Percentiles rank a stretch among this genome's conserved stretches.
Evolutionary conservation across 306 rosid genomes (phyloP).

Genomic region (Cucumis melo): DNA sequence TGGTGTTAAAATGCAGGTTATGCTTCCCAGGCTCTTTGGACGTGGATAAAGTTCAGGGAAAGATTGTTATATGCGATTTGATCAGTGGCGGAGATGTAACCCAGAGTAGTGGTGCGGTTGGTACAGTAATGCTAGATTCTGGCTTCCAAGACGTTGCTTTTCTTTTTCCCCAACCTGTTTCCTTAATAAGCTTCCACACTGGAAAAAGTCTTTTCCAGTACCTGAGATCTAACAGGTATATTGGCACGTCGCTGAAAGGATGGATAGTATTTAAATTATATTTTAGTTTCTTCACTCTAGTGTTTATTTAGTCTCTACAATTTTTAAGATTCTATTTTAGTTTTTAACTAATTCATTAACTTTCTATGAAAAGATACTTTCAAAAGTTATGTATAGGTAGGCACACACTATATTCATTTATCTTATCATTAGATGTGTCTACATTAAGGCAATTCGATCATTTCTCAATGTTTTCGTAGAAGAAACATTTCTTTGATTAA

Average conservation of each 20-base stretch:
- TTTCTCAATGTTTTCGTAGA: too few species aligned
- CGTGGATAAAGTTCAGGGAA: background rate
- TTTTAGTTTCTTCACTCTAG: too few species aligned
- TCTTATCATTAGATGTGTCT: background rate
- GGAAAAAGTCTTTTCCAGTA: background rate
- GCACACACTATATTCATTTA: background rate
- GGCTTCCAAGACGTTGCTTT: background rate
- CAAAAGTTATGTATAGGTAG: background rate
- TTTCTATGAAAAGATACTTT: background rate
- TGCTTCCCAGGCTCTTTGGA: constrained; percentile 2
- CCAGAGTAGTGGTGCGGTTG: background rate
- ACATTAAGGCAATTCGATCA: too few species aligned
- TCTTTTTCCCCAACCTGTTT: constrained; percentile 9
- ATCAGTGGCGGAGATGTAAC: background rate
- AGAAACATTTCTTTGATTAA: too few species aligned
- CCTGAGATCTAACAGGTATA: constrained; percentile 10
- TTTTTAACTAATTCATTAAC: background rate
- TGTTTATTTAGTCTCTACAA: too few species aligned
- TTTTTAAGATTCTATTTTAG: background rate
- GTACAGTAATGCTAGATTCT: constrained; percentile 6
- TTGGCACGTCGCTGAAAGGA: background rate
- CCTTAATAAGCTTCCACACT: background rate
- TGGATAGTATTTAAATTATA: background rate
- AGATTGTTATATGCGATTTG: constrained; percentile 12
- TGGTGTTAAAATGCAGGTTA: constrained; percentile 5